phyloP scores from a whole-genome alignment of 805 yeast genomes.

The Pichia membranifaciens region DNA sequence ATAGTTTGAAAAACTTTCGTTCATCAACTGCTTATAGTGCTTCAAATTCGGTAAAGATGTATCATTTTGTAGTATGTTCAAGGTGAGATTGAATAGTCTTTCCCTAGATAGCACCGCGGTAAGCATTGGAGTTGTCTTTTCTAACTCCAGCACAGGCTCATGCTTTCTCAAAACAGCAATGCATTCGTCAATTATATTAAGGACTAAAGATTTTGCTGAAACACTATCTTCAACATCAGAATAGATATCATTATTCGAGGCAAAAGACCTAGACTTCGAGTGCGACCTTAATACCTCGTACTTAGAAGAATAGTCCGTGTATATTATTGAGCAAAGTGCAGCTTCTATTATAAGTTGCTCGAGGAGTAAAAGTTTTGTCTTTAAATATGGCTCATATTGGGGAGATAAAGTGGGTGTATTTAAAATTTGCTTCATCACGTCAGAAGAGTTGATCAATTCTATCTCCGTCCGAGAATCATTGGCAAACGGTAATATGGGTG shows the following conservation, averaged over 20 bases:
- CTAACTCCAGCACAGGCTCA: neutral
- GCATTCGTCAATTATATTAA: constrained; percentile 4
- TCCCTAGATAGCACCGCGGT: constrained; percentile 7
- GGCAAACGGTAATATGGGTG: constrained; percentile 15
- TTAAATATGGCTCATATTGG: constrained; percentile 1
- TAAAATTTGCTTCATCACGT: constrained; percentile 12
- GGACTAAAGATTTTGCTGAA: neutral
- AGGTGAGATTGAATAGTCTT: constrained; percentile 2
- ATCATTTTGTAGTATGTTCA: neutral
- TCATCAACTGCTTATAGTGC: neutral
- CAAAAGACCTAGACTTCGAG: too few species aligned
- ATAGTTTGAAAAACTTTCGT: neutral
- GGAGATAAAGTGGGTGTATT: constrained; percentile 11
- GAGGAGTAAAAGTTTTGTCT: constrained; percentile 11
- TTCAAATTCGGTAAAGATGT: neutral
- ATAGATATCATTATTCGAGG: too few species aligned
- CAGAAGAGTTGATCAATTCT: constrained; percentile 11
- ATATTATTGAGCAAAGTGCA: constrained; percentile 19
- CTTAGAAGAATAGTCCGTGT: constrained; percentile 12
- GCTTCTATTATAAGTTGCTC: constrained; percentile 23
- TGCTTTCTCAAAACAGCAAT: constrained; percentile 3
- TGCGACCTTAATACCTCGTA: too few species aligned
- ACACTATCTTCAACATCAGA: too few species aligned
- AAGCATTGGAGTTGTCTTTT: neutral
- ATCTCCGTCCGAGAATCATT: neutral